Conservation (phyloP, 202 grass and related monocot species). For the Cymbopogon flexuosus region DNA sequence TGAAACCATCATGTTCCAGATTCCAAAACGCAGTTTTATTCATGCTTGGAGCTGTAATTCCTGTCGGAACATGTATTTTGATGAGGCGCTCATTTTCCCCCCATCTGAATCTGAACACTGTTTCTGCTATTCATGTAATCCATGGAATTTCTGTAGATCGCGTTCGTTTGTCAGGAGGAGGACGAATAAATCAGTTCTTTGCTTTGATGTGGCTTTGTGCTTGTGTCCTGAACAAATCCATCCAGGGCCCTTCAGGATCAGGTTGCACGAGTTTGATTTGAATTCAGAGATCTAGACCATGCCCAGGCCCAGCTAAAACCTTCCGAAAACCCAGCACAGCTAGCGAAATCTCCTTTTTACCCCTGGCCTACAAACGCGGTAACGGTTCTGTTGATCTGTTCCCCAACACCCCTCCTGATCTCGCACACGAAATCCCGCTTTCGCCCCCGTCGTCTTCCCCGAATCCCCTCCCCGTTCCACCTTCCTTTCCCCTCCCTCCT, state of each 20-base stretch:
- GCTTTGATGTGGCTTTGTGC: background rate
- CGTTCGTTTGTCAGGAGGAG: constrained; percentile 3
- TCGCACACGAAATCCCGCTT: constrained; percentile 41
- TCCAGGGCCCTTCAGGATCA: no score
- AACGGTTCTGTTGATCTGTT: constrained; percentile 16
- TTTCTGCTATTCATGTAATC: constrained; percentile 19
- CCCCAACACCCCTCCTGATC: background rate
- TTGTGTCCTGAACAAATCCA: background rate
- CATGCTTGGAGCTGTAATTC: constrained; percentile 49
- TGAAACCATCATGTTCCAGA: constrained; percentile 39
- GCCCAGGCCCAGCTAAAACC: background rate
- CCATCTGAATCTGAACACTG: background rate
- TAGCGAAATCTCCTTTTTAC: constrained; percentile 28
- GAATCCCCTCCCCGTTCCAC: background rate
- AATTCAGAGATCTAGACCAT: background rate
- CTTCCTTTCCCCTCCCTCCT: background rate
- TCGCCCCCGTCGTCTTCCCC: constrained; percentile 24
- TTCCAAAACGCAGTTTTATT: constrained; percentile 44
- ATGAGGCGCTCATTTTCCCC: background rate
- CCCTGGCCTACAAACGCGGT: constrained; percentile 21
- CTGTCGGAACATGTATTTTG: constrained; percentile 36
- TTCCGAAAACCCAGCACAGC: background rate
- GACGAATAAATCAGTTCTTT: background rate
- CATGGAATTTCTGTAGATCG: constrained; percentile 19
- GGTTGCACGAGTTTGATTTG: no score